Percentiles rank a stretch among this genome's conserved stretches.
phyloP scores from a whole-genome alignment of 495 filamentous ascomycete species.

The Lichina pygmaea region DNA sequence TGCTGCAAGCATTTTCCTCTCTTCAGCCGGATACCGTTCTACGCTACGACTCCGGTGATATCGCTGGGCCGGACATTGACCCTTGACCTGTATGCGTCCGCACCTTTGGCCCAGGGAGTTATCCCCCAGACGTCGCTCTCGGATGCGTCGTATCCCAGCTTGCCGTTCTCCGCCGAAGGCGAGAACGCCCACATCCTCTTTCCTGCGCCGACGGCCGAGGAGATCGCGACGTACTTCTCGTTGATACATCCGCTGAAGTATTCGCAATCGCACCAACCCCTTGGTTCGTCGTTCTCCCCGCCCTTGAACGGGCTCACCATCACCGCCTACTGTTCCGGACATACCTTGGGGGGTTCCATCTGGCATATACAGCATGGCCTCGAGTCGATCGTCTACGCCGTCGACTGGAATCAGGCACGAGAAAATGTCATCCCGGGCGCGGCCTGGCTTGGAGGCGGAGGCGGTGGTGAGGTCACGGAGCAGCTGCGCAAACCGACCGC shows the following conservation, averaged over 20 bases:
- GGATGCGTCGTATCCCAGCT: conserved; percentile 28
- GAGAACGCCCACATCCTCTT: conserved; percentile 33
- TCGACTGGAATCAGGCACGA: conserved; percentile 88
- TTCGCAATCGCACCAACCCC: conserved; percentile 77
- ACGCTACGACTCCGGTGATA: conserved; percentile 82
- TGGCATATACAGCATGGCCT: conserved; percentile 97
- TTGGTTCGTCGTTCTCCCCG: conserved; percentile 63
- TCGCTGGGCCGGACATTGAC: conserved; percentile 72
- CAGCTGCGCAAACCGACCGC: conserved; percentile 80
- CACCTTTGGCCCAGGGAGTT: conserved; percentile 59
- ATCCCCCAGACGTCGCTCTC: conserved; percentile 41
- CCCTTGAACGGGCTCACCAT: conserved; percentile 80
- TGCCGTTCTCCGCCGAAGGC: conserved; percentile 3
- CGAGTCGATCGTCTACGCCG: conserved; percentile 90
- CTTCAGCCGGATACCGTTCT: conserved; percentile 83
- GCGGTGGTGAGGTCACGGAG: conserved; percentile 77
- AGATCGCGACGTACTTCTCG: conserved; percentile 78
- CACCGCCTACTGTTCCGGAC: conserved; percentile 88
- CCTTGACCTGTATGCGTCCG: conserved; percentile 79
- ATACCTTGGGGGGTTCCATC: conserved; percentile 87
- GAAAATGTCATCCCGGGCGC: conserved; percentile 87
- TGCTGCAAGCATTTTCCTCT: conserved; percentile 89
- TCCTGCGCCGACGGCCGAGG: conserved; percentile 54
- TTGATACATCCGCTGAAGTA: conserved; percentile 90
- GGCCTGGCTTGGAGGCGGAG: conserved; percentile 68